Conservation (phyloP, 2,329 filamentous ascomycete species). For the Amylocarpus encephaloides region DNA sequence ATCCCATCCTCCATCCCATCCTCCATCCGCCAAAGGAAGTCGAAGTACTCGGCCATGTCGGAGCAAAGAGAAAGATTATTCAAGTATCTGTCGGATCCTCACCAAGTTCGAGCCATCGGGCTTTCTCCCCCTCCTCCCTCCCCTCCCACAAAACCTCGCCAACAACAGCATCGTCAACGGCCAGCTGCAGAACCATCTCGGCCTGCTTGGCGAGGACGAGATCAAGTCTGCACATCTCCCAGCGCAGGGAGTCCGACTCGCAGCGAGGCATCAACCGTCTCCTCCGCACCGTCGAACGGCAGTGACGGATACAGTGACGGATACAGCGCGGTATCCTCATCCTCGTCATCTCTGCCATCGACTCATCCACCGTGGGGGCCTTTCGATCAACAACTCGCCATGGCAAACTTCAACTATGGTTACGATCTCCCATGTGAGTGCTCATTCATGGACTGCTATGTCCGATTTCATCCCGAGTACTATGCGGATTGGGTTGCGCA, state of each 20-base stretch:
- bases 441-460: conserved; percentile 30
- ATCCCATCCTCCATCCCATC: no score
- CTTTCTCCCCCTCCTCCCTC: no score
- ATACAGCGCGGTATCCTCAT: neutral
- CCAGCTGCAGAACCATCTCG: no score
- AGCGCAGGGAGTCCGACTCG: neutral
- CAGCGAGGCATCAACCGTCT: no score
- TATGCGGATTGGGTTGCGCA: conserved; percentile 42
- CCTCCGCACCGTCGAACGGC: neutral
- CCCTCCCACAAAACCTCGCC: no score
- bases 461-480: conserved; percentile 35
- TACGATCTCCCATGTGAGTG: conserved; percentile 26
- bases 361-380: neutral
- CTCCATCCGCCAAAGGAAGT: no score
- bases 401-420: conserved; percentile 3
- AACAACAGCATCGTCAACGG: no score
- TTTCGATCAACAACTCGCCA: neutral
- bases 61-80: no score
- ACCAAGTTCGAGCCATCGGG: no score
- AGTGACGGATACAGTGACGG: neutral
- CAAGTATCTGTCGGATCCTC: no score
- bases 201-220: neutral
- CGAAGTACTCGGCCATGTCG: no score
- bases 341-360: neutral
- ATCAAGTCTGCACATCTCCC: neutral